Evolutionary conservation across 2,329 filamentous ascomycete species (phyloP).

Genomic region (Neonectria magnoliae): DNA sequence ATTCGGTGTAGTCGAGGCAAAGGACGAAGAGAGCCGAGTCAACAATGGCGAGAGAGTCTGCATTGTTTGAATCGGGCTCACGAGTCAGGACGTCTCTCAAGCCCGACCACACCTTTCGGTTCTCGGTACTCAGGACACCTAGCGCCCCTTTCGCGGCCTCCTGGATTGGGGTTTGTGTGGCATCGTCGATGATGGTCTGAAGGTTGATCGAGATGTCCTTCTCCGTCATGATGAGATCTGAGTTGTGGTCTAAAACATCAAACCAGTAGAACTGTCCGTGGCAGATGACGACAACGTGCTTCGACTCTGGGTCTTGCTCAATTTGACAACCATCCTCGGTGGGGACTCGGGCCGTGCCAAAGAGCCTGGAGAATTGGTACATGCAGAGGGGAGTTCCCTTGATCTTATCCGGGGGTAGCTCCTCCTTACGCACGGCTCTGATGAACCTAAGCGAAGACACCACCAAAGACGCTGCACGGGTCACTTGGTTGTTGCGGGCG

Average conservation of each 20-base stretch:
- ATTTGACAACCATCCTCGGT: slow-evolving; percentile 96
- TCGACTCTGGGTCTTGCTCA: slow-evolving; percentile 91
- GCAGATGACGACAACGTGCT: slow-evolving; percentile 92
- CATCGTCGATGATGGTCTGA: slow-evolving; percentile 91
- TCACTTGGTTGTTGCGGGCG: slow-evolving; percentile 95
- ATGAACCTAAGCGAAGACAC: slow-evolving; percentile 93
- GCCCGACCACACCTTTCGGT: slow-evolving; percentile 94
- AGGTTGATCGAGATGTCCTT: slow-evolving; percentile 92
- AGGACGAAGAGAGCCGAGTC: slow-evolving; percentile 93
- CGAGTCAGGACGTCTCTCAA: slow-evolving; percentile 87
- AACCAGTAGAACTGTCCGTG: slow-evolving; percentile 99
- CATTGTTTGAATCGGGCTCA: slow-evolving; percentile 91
- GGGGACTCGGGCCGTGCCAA: slow-evolving; percentile 93
- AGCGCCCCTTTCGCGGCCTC: slow-evolving; percentile 95
- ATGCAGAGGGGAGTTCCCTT: slow-evolving; percentile 90
- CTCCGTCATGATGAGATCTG: slow-evolving; percentile 96
- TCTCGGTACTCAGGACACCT: slow-evolving; percentile 94
- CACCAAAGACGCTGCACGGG: slow-evolving; percentile 89
- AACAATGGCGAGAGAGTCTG: slow-evolving; percentile 93
- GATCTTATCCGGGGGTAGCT: slow-evolving; percentile 87
- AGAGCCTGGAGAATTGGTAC: slow-evolving; percentile 97
- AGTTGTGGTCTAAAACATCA: slow-evolving; percentile 93
- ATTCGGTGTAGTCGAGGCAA: slow-evolving; percentile 92
- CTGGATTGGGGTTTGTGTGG: slow-evolving; percentile 86
- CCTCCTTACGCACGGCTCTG: slow-evolving; percentile 89